Conservation (phyloP, 352 stramenopile genomes). For the Globisporangium apiculatum region DNA sequence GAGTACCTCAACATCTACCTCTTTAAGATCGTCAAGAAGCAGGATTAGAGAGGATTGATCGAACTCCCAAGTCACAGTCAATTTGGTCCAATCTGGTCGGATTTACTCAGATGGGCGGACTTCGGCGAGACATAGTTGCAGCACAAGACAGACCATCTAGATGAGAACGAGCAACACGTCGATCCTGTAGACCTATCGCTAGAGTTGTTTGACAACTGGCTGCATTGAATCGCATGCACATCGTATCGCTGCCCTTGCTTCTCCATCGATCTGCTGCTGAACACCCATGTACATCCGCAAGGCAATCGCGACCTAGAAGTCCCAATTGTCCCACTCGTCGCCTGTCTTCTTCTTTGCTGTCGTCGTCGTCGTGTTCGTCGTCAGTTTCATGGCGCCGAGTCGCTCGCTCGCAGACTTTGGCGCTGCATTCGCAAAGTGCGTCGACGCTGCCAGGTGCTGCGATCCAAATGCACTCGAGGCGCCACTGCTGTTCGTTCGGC, state of each 20-base stretch:
- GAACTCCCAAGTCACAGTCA: neutral
- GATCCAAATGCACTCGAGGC: conserved; percentile 2
- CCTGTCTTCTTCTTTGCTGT: conserved; percentile 30
- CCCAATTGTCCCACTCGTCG: conserved; percentile 78
- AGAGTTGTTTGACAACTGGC: no score
- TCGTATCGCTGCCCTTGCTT: no score
- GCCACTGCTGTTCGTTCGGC: neutral
- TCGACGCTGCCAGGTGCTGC: conserved; percentile 1
- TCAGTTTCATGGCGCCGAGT: conserved; percentile 57
- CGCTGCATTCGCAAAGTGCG: conserved; percentile 7
- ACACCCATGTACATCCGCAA: neutral
- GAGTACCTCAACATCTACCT: conserved; percentile 82
- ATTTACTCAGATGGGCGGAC: no score
- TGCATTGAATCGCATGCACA: no score
- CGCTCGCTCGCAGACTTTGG: conserved; percentile 17
- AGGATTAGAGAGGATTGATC: conserved; percentile 3
- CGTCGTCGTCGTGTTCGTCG: conserved; percentile 10
- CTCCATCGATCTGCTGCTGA: no score
- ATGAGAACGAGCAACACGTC: no score
- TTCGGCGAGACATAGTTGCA: no score
- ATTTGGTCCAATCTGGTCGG: no score
- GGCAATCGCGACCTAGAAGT: conserved; percentile 34
- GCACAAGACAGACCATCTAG: no score
- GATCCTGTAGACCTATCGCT: no score
- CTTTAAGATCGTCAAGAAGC: conserved; percentile 65